phyloP scores from a whole-genome alignment of 2,329 filamentous ascomycete species.

The Acarospora socialis region DNA sequence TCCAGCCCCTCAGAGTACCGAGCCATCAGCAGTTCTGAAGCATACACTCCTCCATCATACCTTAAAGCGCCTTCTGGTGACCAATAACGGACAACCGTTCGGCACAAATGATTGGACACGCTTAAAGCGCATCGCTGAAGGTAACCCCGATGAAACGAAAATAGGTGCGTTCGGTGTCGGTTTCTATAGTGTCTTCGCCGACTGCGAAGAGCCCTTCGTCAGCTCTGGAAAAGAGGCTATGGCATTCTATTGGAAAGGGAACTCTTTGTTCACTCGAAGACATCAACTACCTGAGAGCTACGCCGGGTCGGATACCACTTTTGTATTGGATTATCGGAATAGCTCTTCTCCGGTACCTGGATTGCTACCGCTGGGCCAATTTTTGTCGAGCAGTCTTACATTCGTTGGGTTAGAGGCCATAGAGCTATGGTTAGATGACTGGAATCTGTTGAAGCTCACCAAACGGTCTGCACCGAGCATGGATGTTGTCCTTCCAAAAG shows the following conservation, averaged over 20 bases:
- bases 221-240: slow-evolving; percentile 85
- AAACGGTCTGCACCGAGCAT: slow-evolving; percentile 77
- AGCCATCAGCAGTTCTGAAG: slow-evolving; percentile 59
- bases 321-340: slow-evolving; percentile 88
- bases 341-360: slow-evolving; percentile 74
- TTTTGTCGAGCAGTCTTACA: slow-evolving; percentile 84
- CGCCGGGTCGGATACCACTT: slow-evolving; percentile 62
- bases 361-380: slow-evolving; percentile 74
- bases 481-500: slow-evolving; percentile 57
- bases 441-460: slow-evolving; percentile 58
- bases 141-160: slow-evolving; percentile 97
- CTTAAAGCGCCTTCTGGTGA: slow-evolving; percentile 70
- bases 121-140: slow-evolving; percentile 93
- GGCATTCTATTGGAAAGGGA: slow-evolving; percentile 99
- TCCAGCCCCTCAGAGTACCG: slow-evolving; percentile 50
- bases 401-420: slow-evolving; percentile 83
- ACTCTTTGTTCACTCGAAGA: slow-evolving; percentile 84
- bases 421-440: slow-evolving; percentile 83
- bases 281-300: slow-evolving; percentile 57
- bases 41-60: slow-evolving; percentile 78
- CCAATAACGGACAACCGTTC: slow-evolving; percentile 84
- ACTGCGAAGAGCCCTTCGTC: slow-evolving; percentile 95
- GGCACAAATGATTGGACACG: slow-evolving; percentile 83
- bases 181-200: slow-evolving; percentile 96
- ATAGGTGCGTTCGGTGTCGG: slow-evolving; percentile 97